Evolutionary conservation across 306 rosid species (phyloP).

Genomic region (Bauhinia variegata): DNA sequence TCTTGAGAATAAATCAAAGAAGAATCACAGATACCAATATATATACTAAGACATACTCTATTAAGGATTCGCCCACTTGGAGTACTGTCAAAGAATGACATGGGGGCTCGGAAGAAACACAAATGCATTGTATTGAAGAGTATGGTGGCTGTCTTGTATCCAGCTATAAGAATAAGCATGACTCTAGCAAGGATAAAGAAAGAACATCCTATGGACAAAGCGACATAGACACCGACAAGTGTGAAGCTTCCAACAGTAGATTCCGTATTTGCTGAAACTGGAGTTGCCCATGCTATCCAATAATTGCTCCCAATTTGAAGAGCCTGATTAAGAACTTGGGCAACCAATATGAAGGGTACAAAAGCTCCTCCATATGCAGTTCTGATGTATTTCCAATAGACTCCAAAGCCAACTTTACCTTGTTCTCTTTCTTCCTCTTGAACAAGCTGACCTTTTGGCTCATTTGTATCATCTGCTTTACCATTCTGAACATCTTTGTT

Average conservation of each 20-base stretch:
- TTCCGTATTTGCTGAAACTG: conserved; percentile 55
- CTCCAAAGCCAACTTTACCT: conserved; percentile 68
- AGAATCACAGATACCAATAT: not conserved
- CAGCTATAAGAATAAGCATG: conserved; percentile 47
- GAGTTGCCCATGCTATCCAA: conserved; percentile 91
- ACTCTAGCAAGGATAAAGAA: conserved; percentile 53
- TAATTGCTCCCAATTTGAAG: conserved; percentile 77
- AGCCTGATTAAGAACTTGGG: conserved; percentile 53
- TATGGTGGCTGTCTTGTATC: conserved; percentile 65
- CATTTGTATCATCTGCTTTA: conserved; percentile 37
- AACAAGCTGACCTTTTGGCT: conserved; percentile 71
- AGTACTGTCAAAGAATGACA: conserved; percentile 87
- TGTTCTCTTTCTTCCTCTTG: conserved; percentile 91
- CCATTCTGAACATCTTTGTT: conserved; percentile 39
- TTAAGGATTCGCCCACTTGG: conserved; percentile 62
- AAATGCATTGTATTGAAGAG: conserved; percentile 78
- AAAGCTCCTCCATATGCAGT: conserved; percentile 79
- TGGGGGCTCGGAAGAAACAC: conserved; percentile 74
- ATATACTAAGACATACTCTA: conserved; percentile 39
- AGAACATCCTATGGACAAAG: conserved; percentile 70
- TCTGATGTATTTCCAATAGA: conserved; percentile 73
- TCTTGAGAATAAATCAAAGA: conserved; percentile 11
- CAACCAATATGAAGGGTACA: conserved; percentile 70
- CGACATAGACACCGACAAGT: conserved; percentile 63
- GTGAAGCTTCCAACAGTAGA: conserved; percentile 44